A percentile compares a stretch with the other conserved stretches of the same genome.
Evolutionary conservation across 148 eudicot genomes (phyloP).

Genomic region (Cornus florida): DNA sequence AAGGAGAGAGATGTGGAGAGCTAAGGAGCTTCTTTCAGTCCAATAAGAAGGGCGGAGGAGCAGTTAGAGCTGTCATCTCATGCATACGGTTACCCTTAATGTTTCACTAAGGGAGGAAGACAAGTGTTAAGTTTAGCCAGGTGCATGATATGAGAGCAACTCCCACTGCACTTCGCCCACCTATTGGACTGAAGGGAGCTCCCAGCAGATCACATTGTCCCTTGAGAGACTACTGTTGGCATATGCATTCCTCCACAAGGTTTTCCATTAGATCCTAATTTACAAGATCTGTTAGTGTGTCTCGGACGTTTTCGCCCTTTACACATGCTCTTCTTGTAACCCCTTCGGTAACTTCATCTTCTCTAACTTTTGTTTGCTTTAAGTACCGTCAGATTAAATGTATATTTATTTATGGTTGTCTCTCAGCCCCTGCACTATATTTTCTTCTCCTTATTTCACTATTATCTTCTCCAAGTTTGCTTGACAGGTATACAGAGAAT

Average conservation of each 20-base stretch:
- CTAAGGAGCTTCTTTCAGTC: conserved; percentile 63
- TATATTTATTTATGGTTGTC: too few species aligned
- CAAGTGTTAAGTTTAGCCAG: conserved; percentile 36
- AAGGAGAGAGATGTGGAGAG: neutral
- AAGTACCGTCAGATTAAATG: too few species aligned
- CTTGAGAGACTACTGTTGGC: neutral
- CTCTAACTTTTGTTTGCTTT: neutral
- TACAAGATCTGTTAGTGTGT: neutral
- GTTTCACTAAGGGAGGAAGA: neutral
- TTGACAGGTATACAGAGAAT: neutral
- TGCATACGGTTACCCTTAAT: conserved; percentile 47
- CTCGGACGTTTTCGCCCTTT: neutral
- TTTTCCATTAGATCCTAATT: too few species aligned
- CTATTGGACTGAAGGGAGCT: conserved; percentile 90
- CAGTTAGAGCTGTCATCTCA: conserved; percentile 73
- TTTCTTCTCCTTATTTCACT: too few species aligned
- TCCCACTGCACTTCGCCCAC: conserved; percentile 51
- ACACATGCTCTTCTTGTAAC: too few species aligned
- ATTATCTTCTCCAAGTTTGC: neutral
- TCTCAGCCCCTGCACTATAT: too few species aligned
- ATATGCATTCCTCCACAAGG: neutral
- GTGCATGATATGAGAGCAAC: conserved; percentile 80
- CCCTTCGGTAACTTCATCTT: neutral
- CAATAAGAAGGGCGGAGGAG: conserved; percentile 62
- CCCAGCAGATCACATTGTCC: conserved; percentile 15